A percentile compares a stretch with the other conserved stretches of the same genome.
These are phyloP conservation scores for Acanthamoeba triangularis DNA, from an alignment of 208 protist species.

Conservation along the genomic window DNA sequence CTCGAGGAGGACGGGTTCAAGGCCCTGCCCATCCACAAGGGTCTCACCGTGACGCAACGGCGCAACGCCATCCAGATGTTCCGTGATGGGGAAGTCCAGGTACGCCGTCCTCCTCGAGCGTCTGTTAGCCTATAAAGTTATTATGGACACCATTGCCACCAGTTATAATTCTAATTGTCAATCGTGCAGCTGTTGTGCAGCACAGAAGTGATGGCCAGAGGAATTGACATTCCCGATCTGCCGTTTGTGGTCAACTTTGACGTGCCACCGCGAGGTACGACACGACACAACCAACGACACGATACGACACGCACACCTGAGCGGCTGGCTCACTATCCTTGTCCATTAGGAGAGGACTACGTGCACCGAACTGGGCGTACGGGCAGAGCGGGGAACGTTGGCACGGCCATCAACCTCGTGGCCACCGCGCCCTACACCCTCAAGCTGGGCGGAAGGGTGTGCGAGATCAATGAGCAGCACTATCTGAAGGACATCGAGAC, in stretches of 20 bases:
- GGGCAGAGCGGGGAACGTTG: conserved; percentile 93
- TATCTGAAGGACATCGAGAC: neutral
- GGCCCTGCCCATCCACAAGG: conserved; percentile 51
- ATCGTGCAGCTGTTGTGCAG: conserved; percentile 20
- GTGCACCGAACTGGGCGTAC: conserved; percentile 98
- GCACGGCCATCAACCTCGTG: neutral
- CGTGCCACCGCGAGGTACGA: conserved; percentile 90
- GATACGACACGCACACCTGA: no score
- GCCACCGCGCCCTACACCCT: conserved; percentile 17
- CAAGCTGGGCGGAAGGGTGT: conserved; percentile 17
- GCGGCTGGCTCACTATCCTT: no score
- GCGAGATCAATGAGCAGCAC: conserved; percentile 44
- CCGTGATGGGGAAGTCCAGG: neutral
- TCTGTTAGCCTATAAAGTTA: no score
- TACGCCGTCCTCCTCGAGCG: neutral
- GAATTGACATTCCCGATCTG: conserved; percentile 94
- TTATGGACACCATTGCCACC: no score
- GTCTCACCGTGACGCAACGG: neutral
- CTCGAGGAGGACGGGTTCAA: conserved; percentile 69
- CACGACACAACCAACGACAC: no score
- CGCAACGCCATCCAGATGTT: conserved; percentile 51
- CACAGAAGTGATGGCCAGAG: conserved; percentile 86
- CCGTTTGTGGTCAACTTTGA: conserved; percentile 95
- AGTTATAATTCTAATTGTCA: no score
- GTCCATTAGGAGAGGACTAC: conserved; percentile 94